Evolutionary conservation across 306 rosid genomes (phyloP).

Genomic region (Cucumis cinereus): DNA sequence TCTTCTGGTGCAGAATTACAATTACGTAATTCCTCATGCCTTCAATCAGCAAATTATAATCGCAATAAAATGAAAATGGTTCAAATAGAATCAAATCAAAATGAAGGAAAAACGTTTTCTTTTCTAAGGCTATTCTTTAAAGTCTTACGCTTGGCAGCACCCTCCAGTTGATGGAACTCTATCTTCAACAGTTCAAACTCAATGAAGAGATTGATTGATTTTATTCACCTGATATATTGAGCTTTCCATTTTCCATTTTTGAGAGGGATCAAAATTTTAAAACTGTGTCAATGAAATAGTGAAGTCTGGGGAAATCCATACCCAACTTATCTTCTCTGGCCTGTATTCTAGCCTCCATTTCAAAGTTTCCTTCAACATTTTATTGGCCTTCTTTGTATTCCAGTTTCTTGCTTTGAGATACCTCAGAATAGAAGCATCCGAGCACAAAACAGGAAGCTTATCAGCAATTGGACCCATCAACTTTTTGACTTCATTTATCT

Average conservation of each 20-base stretch:
- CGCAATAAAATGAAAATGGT: background rate
- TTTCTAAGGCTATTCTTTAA: background rate
- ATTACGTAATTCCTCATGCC: background rate
- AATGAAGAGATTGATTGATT: background rate
- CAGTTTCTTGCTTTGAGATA: slow-evolving; percentile 59
- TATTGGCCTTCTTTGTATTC: slow-evolving; percentile 45
- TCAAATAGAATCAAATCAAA: background rate
- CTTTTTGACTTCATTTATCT: slow-evolving; percentile 48
- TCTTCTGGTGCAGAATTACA: background rate
- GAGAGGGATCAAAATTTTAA: background rate
- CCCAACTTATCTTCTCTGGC: slow-evolving; percentile 72
- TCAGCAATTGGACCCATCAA: slow-evolving; percentile 53
- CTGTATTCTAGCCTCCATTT: slow-evolving; percentile 66
- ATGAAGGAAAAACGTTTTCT: background rate
- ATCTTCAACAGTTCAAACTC: background rate
- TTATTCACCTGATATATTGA: background rate
- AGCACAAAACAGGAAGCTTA: slow-evolving; percentile 37
- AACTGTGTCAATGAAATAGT: background rate
- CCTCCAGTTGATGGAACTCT: background rate
- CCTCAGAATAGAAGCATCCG: slow-evolving; percentile 48
- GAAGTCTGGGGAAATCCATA: slow-evolving; percentile 13
- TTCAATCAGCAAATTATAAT: background rate
- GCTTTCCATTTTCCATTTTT: background rate
- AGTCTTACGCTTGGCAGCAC: background rate
- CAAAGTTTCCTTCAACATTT: slow-evolving; percentile 48